phyloP scores from a whole-genome alignment of 1,284 basidiomycete genomes.

The Naganishia sp. region DNA sequence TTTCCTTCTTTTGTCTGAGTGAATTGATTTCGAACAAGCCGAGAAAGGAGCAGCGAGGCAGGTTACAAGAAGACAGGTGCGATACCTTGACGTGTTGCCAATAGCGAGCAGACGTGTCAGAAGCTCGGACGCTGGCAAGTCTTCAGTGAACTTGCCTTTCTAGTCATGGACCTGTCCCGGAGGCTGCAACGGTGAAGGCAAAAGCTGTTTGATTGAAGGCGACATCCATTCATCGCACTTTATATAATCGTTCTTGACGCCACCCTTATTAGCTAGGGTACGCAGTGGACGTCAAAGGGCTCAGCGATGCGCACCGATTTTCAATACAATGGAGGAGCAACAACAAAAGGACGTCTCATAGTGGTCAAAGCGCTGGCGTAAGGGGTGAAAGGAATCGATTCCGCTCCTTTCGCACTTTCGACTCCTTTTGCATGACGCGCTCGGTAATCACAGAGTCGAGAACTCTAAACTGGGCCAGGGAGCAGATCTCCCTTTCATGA shows the following conservation, averaged over 20 bases:
- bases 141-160: background rate
- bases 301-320: background rate
- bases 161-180: background rate
- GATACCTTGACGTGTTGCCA: background rate
- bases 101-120: background rate
- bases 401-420: background rate
- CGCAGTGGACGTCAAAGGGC: background rate
- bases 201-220: background rate
- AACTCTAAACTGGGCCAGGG: too few relatives aligned
- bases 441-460: too few relatives aligned
- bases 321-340: slow-evolving; percentile 9
- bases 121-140: background rate
- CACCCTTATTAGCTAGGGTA: background rate
- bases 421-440: slow-evolving; percentile 9
- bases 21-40: background rate
- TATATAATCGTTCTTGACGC: background rate
- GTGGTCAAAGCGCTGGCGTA: slow-evolving; percentile 1
- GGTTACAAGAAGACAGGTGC: background rate
- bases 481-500: too few relatives aligned
- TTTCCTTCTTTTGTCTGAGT: slow-evolving; percentile 12
- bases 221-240: slow-evolving; percentile 6
- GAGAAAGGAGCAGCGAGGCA: slow-evolving; percentile 13
- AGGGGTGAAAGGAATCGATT: slow-evolving; percentile 4
- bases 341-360: slow-evolving; percentile 10
- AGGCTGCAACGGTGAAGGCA: background rate